Conservation (phyloP, 2,329 filamentous ascomycete species). For the Phialophora tarda region DNA sequence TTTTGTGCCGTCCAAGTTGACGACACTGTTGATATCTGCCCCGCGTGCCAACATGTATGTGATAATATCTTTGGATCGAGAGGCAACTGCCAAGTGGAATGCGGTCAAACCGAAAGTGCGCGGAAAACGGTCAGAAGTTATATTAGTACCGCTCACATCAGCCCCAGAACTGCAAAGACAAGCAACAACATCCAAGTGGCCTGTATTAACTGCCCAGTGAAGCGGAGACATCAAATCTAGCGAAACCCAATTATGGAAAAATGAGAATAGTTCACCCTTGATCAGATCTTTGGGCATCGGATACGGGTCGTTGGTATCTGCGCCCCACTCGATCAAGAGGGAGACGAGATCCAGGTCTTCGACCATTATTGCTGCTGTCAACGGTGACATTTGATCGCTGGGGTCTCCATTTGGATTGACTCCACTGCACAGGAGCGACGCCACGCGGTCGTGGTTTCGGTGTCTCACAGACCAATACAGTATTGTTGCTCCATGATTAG, state of each 20-base stretch:
- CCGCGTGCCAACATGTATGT: background rate
- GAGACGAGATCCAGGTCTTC: conserved; percentile 4
- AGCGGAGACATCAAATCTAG: too few species aligned
- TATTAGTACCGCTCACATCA: conserved; percentile 11
- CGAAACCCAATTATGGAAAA: too few species aligned
- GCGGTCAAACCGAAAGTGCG: background rate
- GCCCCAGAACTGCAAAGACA: conserved; percentile 6
- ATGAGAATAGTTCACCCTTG: background rate
- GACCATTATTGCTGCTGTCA: conserved; percentile 5
- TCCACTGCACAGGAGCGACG: background rate
- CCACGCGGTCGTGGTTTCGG: background rate
- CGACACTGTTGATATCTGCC: conserved; percentile 4
- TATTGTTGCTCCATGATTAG: background rate
- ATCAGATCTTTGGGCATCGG: background rate
- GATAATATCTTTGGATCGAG: background rate
- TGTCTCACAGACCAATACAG: conserved; percentile 9
- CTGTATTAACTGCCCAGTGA: background rate
- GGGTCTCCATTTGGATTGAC: conserved; percentile 3
- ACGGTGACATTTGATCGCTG: background rate
- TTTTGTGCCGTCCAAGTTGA: background rate
- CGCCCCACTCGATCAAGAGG: conserved; percentile 11
- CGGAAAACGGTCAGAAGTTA: background rate
- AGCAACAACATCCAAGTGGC: conserved; percentile 1
- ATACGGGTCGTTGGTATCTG: conserved; percentile 6
- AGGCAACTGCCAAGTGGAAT: background rate